Conservation (phyloP, 768 basidiomycete species). For the Pulveroboletus sp. region DNA sequence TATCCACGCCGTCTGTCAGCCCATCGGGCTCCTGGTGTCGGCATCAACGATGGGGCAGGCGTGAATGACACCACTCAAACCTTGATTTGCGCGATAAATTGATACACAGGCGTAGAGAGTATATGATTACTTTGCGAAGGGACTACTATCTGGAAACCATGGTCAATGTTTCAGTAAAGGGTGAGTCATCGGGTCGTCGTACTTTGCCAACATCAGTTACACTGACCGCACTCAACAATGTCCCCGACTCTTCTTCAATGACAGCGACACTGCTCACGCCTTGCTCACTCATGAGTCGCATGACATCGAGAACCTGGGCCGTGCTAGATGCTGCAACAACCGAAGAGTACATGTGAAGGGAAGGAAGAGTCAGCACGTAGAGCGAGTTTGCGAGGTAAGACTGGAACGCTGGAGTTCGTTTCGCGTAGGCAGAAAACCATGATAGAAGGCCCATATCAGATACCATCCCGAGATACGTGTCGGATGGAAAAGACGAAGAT, state of each 20-base stretch:
- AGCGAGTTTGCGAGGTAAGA: conserved; percentile 50
- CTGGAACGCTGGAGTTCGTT: conserved; percentile 35
- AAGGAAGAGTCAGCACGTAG: conserved; percentile 54
- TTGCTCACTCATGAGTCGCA: conserved; percentile 81
- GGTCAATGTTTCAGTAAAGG: not conserved
- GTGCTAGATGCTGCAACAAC: conserved; percentile 61
- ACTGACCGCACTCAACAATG: conserved; percentile 68
- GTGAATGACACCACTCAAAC: conserved; percentile 29
- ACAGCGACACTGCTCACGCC: conserved; percentile 83
- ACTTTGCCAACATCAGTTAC: conserved; percentile 82
- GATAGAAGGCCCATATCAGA: conserved; percentile 69
- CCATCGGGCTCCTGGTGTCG: conserved; percentile 57
- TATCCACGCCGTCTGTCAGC: conserved; percentile 73
- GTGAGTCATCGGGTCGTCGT: not conserved
- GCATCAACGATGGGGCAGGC: conserved; percentile 1
- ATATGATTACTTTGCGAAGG: conserved; percentile 80
- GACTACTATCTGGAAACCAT: conserved; percentile 56
- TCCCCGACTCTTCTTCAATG: conserved; percentile 58
- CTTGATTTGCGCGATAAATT: conserved; percentile 72
- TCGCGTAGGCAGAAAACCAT: conserved; percentile 59
- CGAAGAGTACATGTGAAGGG: conserved; percentile 54
- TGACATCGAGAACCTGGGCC: conserved; percentile 69
- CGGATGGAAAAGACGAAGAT: conserved; percentile 39
- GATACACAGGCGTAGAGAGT: conserved; percentile 58
- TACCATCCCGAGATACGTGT: conserved; percentile 61